Base-by-base conservation (phyloP, 495 filamentous ascomycete genomes). In the Aspergillus nanangensis region DNA sequence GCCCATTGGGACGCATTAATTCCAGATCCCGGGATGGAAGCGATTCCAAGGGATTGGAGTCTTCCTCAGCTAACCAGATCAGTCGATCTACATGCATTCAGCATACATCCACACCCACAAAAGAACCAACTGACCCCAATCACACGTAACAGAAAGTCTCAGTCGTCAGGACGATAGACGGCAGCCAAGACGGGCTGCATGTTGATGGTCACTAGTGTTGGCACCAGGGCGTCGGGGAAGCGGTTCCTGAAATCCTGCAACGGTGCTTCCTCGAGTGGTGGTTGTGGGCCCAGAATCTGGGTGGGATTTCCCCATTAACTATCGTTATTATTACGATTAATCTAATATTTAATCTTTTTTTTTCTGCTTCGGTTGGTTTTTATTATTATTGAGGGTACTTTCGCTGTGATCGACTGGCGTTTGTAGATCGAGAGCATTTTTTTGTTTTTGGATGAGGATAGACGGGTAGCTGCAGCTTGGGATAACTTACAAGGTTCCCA, bases 181-280 rank as follows among this genome's bases (percentile, higher is more conserved):
- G 19, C 18, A 50, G 54, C 47, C 50, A 45, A 53, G 54, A 37
- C 42, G 38, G 48, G 21, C 20, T 49, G 25, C 36, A 37, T 33
- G 35, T 47, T 53, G 50, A 52, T 34, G 44, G 17, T 49, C 44
- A 45, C 45, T 51, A 53, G 55, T 44, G 31, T 45, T 34, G 37
- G 42, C 37, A 31, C 50, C 18, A 49, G 47, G 43, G 27, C 37
- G 22, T 53, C 55, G 55, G 55, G 55, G 55, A 57, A 53, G 36
- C 24, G 20, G 50, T 55, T 53, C 47, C 55, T 53, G 51, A 35
- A 50, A 54, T 54, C 56, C 56, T 59, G 50, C 46, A 58, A 55
- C 49, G 52, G 49, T 52, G 53, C 51, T 37, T 48, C 22, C 51
- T 58, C 51, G 55, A 32, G 46, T 13, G 19, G 33, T 32, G 17